Evolutionary conservation across 2,329 filamentous ascomycete species (phyloP), one percentile per base, ranked within the genome.

Genomic region (Hirsutella minnesotensis): DNA sequence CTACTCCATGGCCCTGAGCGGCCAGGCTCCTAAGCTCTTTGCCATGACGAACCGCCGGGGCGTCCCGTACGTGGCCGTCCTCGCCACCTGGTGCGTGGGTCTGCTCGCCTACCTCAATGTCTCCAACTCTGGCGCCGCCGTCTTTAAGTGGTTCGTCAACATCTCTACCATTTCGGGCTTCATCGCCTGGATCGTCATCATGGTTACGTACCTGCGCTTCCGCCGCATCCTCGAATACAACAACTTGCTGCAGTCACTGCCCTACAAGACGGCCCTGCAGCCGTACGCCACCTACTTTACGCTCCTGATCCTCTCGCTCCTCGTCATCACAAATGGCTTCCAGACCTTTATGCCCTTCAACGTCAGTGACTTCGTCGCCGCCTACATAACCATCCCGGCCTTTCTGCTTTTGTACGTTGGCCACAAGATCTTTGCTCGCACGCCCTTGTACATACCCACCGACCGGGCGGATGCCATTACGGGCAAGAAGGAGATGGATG

Each of bases 261-360:
- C 76, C 0, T 79, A 71, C 64, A 62, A 54, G 40, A 73, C 73
- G 0, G 61, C 63, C 0, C 56, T 69, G 12, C 74, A 79, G 56
- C 76, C 83, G 0, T 87, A 81, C 54, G 77, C 76, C 2, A 73
- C 81, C 0, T 86, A 71, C 53, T 61, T 73, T 42, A 69, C 72
- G 9, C 69, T 86, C 2, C 56, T 72, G 15, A 55, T 77, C 20
- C 72, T 86, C 42, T 56, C 60, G 3, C 61, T 86, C 21, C 66
- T 89, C n/a, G 75, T 72, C 1, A 61, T 89, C 3, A 80, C 85
- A 51, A 86, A 86, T 52, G 85, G 83, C 1, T 90, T 88, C 61
- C 73, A 79, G 30, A 74, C 83, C 13, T 89, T 90, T 57, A 82
- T 81, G 57, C 75, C 77, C 22, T 90, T 79, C 73, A 73, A 68